phyloP scores from a whole-genome alignment of 768 basidiomycete genomes.

The Tephrocybe rancida region DNA sequence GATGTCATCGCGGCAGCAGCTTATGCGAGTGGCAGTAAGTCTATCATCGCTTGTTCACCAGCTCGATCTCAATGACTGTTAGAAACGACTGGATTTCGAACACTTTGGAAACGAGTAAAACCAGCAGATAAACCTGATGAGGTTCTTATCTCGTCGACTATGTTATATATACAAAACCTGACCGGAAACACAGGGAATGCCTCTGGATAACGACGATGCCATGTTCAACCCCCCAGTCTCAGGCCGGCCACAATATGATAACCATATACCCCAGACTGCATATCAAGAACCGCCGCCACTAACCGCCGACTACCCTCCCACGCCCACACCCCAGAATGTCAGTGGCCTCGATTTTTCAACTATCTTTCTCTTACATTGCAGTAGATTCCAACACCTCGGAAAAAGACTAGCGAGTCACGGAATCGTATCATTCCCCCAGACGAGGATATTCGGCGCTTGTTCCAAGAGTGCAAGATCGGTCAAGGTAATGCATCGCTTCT shows the following conservation, averaged over 20 bases:
- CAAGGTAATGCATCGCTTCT: slow-evolving; percentile 79
- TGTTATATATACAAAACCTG: background rate
- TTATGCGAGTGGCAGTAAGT: slow-evolving; percentile 61
- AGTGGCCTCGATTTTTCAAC: slow-evolving; percentile 9
- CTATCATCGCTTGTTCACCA: background rate
- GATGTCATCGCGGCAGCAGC: slow-evolving; percentile 85
- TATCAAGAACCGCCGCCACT: slow-evolving; percentile 37
- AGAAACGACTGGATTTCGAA: slow-evolving; percentile 54
- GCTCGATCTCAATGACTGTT: background rate
- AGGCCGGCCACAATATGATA: slow-evolving; percentile 37
- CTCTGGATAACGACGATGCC: slow-evolving; percentile 76
- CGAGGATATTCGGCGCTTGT: slow-evolving; percentile 81
- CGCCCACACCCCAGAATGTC: slow-evolving; percentile 31
- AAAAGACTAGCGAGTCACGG: slow-evolving; percentile 34
- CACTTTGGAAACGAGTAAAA: slow-evolving; percentile 82
- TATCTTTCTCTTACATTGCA: slow-evolving; percentile 11
- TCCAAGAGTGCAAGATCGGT: slow-evolving; percentile 85
- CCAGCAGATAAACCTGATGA: slow-evolving; percentile 80
- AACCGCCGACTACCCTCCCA: slow-evolving; percentile 21
- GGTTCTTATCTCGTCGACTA: slow-evolving; percentile 36
- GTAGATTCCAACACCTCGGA: slow-evolving; percentile 33
- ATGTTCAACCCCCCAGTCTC: slow-evolving; percentile 74
- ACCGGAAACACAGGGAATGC: slow-evolving; percentile 54
- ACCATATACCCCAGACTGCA: slow-evolving; percentile 35
- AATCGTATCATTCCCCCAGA: slow-evolving; percentile 67